phyloP scores from a whole-genome alignment of 2,329 filamentous ascomycete species.

The Talaromyces funiculosus region DNA sequence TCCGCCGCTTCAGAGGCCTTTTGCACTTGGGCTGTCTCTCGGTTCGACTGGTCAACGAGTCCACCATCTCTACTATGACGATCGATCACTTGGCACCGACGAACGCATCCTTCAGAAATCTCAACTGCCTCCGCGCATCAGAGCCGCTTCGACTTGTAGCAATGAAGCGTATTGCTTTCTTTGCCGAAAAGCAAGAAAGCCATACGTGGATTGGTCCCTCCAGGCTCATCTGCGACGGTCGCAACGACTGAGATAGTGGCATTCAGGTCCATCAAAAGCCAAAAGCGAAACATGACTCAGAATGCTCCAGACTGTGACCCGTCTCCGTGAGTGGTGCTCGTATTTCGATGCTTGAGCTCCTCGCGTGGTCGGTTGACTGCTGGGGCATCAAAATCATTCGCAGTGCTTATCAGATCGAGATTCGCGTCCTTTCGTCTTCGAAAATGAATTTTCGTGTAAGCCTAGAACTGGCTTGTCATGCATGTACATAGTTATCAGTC shows the following conservation, averaged over 20 bases:
- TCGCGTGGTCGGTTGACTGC: slow-evolving; percentile 14
- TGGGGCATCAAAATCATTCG: background rate
- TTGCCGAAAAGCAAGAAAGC: background rate
- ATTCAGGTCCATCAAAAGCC: background rate
- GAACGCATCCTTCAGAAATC: background rate
- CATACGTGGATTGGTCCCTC: slow-evolving; percentile 34
- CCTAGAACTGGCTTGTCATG: background rate
- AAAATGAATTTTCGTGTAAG: background rate
- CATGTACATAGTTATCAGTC: background rate
- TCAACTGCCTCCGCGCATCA: slow-evolving; percentile 6
- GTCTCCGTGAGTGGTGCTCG: slow-evolving; percentile 33
- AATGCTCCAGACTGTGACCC: slow-evolving; percentile 8
- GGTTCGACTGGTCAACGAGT: slow-evolving; percentile 3
- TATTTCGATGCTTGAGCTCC: slow-evolving; percentile 37
- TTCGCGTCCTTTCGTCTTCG: background rate
- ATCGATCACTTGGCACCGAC: background rate
- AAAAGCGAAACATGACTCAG: slow-evolving; percentile 6
- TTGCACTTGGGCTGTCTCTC: slow-evolving; percentile 1
- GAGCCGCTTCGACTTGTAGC: slow-evolving; percentile 37
- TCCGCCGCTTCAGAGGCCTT: background rate
- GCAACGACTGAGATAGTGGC: background rate
- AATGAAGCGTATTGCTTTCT: slow-evolving; percentile 32
- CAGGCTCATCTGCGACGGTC: slow-evolving; percentile 24
- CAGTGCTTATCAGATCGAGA: background rate
- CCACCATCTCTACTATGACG: background rate